phyloP scores from a whole-genome alignment of 1,139 yeast species.

The Keqinozyma sinolaborantium region DNA sequence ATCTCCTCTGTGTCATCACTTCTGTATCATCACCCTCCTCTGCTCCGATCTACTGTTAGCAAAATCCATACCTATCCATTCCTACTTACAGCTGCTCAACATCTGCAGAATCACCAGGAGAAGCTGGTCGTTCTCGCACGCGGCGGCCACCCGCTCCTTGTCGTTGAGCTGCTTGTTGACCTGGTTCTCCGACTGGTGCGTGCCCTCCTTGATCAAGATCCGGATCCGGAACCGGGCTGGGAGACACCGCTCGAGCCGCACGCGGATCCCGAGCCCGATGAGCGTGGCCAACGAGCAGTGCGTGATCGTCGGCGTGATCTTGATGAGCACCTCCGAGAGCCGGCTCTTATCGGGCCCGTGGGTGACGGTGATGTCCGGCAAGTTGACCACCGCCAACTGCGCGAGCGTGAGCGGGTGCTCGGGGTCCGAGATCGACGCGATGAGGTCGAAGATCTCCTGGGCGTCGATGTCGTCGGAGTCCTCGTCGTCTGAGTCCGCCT shows the following conservation, averaged over 20 bases:
- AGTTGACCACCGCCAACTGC: slow-evolving; percentile 89
- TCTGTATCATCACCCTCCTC: too few species aligned
- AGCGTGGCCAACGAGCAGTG: slow-evolving; percentile 96
- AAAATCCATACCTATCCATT: slow-evolving; percentile 2
- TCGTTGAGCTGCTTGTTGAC: slow-evolving; percentile 96
- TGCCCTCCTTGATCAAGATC: slow-evolving; percentile 81
- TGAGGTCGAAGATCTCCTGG: slow-evolving; percentile 56
- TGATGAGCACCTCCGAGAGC: slow-evolving; percentile 74
- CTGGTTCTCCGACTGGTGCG: slow-evolving; percentile 93
- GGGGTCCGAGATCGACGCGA: slow-evolving; percentile 90
- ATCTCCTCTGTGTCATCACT: too few species aligned
- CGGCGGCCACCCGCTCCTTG: slow-evolving; percentile 97
- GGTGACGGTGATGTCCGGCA: slow-evolving; percentile 70
- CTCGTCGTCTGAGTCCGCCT: slow-evolving; percentile 28
- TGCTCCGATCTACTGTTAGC: slow-evolving; percentile 1
- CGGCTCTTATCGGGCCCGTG: slow-evolving; percentile 48
- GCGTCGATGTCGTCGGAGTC: slow-evolving; percentile 71
- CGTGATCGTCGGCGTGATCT: slow-evolving; percentile 95
- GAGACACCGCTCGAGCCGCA: slow-evolving; percentile 81
- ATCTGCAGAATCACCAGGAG: slow-evolving; percentile 85
- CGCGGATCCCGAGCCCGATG: slow-evolving; percentile 92
- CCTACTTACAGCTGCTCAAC: slow-evolving; percentile 70
- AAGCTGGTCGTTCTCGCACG: slow-evolving; percentile 94
- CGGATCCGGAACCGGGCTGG: slow-evolving; percentile 82
- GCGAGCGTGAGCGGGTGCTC: slow-evolving; percentile 96